Conservation (phyloP, 495 filamentous ascomycete species). For the Aspergillus homomorphus region DNA sequence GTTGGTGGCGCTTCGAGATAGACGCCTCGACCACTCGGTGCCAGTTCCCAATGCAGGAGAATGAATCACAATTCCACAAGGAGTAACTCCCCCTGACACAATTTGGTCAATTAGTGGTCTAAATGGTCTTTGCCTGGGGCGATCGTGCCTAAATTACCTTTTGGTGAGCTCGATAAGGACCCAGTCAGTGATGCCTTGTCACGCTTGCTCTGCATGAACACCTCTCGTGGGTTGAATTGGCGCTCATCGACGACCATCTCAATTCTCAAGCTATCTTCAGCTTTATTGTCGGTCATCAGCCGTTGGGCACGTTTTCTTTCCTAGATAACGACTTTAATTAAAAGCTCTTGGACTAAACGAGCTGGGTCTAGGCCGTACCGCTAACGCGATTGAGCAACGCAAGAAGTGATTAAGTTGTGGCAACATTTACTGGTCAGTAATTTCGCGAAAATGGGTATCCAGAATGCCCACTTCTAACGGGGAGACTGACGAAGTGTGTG, state of each 20-base stretch:
- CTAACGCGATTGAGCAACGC: background rate
- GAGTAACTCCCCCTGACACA: background rate
- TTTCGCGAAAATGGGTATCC: too few species aligned
- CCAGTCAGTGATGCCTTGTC: background rate
- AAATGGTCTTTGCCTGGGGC: background rate
- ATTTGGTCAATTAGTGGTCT: background rate
- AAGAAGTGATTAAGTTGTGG: background rate
- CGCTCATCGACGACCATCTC: background rate
- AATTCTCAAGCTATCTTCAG: background rate
- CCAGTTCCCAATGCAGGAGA: background rate
- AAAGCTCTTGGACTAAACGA: background rate
- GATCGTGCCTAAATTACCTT: background rate
- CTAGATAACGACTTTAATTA: background rate
- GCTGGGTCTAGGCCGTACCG: background rate
- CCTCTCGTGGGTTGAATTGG: background rate
- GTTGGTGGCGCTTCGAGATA: conserved; percentile 2
- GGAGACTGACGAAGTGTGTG: background rate
- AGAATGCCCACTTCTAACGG: background rate
- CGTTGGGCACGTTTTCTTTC: background rate
- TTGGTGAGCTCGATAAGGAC: background rate
- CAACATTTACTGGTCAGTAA: too few species aligned
- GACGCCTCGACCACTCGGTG: background rate
- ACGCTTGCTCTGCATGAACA: background rate
- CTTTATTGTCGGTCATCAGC: too few species aligned
- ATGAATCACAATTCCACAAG: conserved; percentile 1